Conservation (phyloP, 192 early-diverging fungal genomes). For the Gigaspora rosea region DNA sequence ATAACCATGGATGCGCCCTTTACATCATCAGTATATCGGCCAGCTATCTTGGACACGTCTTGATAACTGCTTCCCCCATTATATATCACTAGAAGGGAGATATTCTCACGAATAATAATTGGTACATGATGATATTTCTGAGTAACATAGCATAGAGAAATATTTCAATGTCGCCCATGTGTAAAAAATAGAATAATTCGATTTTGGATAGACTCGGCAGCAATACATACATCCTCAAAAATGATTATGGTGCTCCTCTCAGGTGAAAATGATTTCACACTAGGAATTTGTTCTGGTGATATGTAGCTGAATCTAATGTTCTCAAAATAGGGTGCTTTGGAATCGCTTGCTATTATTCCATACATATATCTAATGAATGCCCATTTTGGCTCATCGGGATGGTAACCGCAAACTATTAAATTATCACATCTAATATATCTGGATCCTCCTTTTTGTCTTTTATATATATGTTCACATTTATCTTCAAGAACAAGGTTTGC, state of each 20-base stretch:
- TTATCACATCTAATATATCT: conserved; percentile 21
- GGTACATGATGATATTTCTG: neutral
- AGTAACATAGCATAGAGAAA: neutral
- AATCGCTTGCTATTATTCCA: conserved; percentile 15
- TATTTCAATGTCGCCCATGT: neutral
- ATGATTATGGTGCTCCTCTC: neutral
- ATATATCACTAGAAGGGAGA: neutral
- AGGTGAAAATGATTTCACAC: neutral
- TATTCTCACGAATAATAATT: neutral
- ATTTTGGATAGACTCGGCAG: neutral
- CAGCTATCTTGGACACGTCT: neutral
- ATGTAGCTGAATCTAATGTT: conserved; percentile 12
- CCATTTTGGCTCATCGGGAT: conserved; percentile 18
- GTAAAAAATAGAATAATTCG: conserved; percentile 2
- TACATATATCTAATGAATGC: conserved; percentile 19
- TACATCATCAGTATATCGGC: conserved; percentile 9
- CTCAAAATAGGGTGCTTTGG: neutral
- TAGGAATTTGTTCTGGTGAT: neutral
- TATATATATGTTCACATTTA: neutral
- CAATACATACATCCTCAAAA: conserved; percentile 1
- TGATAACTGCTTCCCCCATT: neutral
- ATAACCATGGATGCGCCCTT: conserved; percentile 6
- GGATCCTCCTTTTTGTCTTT: conserved; percentile 16
- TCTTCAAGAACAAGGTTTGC: conserved; percentile 3
- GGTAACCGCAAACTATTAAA: conserved; percentile 20